Base-by-base conservation (phyloP, 257 asterid genomes). In the Capsicum pubescens region DNA sequence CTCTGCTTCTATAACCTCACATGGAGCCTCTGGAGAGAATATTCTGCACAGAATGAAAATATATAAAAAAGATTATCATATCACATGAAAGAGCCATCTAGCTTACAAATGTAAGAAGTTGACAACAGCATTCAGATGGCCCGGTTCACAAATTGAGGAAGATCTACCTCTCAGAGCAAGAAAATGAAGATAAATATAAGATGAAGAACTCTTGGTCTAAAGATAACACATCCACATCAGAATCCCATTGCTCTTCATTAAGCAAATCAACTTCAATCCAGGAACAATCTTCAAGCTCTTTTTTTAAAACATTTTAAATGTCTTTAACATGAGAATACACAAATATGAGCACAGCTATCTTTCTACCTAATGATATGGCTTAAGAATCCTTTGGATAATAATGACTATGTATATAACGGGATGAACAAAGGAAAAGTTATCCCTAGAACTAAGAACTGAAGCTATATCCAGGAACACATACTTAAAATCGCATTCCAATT, bases 1-100 rank as follows among this genome's bases (percentile, higher is more conserved):
- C 91, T 95, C 98, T 60, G 98, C 98, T 89, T 97, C 98, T 88
- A 97, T 97, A 83, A 90, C 93, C 88, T 97, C 99, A 59, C 99
- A 95, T 52, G 99, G 95, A 78, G 93, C 95, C 82, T 95, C 93
- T 17, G 98, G 99, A 54, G 99, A 97, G 86, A 97, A 97, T 83
- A 97, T 93, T 88, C 99, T 96, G 95, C 81, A 87, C 4, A 2
- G 48, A 71, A 63, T 56, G 16, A 39, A 67, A 8, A 68, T 7
- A 36, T 3, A 64, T 10, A 63, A 26, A 54, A 17, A 19, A 12
- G 58, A 50, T 13, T 59, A 71, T 32, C 50, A 77, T 26, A 26
- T 52, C 46, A 76, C 81, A 21, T 26, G 2, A 0, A 76, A 52
- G 63, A 76, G 26, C 9, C 50, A 81, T 61, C 58, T 12, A 81